A percentile compares a stretch with the other conserved stretches of the same genome.
phyloP scores from a whole-genome alignment of 2,329 filamentous ascomycete genomes.

The Botrytis galanthina region DNA sequence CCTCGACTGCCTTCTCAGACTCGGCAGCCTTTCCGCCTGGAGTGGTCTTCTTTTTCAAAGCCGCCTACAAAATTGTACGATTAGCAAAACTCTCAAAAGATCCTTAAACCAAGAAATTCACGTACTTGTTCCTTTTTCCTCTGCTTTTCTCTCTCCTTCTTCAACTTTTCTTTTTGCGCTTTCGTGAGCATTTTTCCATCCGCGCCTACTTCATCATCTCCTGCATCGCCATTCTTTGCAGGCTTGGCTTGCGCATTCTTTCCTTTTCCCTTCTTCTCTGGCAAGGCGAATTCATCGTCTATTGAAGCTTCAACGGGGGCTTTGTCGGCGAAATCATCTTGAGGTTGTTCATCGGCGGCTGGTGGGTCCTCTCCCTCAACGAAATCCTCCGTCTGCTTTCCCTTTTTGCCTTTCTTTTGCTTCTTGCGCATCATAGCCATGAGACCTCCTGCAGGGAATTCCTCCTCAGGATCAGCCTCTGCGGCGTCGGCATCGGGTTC shows the following conservation, averaged over 20 bases:
- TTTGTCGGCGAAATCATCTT: slow-evolving; percentile 57
- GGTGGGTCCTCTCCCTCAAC: slow-evolving; percentile 65
- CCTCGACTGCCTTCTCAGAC: slow-evolving; percentile 50
- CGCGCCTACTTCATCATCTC: slow-evolving; percentile 52
- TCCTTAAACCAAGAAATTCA: slow-evolving; percentile 16
- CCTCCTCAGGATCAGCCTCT: slow-evolving; percentile 50
- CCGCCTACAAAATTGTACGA: slow-evolving; percentile 46
- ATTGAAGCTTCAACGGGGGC: slow-evolving; percentile 76
- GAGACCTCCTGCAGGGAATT: slow-evolving; percentile 58
- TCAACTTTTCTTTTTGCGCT: slow-evolving; percentile 97
- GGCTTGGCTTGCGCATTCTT: slow-evolving; percentile 53
- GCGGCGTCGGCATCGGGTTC: slow-evolving; percentile 48
- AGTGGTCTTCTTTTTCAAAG: slow-evolving; percentile 76
- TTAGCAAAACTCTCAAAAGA: slow-evolving; percentile 20
- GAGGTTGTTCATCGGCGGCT: slow-evolving; percentile 36
- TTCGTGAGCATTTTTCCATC: slow-evolving; percentile 81
- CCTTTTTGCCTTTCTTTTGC: slow-evolving; percentile 66
- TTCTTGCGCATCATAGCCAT: slow-evolving; percentile 81
- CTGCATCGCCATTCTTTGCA: slow-evolving; percentile 43
- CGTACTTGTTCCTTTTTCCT: slow-evolving; percentile 94
- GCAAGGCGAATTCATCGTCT: slow-evolving; percentile 82
- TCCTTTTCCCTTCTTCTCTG: slow-evolving; percentile 69
- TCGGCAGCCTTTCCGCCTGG: slow-evolving; percentile 56
- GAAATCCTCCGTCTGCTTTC: slow-evolving; percentile 69
- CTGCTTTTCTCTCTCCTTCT: slow-evolving; percentile 98